These are phyloP conservation scores for Sphaceloma murrayae DNA, from an alignment of 2,329 filamentous ascomycete genomes.

Conservation along the genomic window DNA sequence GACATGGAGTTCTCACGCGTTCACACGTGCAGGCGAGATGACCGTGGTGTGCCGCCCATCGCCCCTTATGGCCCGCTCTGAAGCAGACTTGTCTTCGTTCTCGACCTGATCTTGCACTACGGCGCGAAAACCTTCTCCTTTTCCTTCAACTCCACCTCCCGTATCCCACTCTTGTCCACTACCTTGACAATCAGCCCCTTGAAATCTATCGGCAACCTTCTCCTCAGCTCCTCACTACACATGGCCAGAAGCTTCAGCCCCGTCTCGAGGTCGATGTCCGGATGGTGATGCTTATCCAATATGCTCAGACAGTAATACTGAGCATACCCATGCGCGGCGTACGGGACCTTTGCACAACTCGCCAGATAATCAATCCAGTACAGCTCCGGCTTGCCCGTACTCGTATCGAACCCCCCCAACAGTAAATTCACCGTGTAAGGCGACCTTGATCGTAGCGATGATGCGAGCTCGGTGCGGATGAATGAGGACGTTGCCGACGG, in stretches of 20 bases:
- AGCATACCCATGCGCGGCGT: slow-evolving; percentile 95
- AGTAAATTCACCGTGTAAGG: slow-evolving; percentile 97
- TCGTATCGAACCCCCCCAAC: slow-evolving; percentile 85
- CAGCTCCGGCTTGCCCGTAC: slow-evolving; percentile 79
- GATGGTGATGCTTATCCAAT: slow-evolving; percentile 96
- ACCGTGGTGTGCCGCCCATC: too few species aligned
- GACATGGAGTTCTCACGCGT: too few species aligned
- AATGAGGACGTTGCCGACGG: slow-evolving; percentile 85
- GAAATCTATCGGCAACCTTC: slow-evolving; percentile 95
- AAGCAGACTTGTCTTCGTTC: not conserved
- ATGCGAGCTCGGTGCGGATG: slow-evolving; percentile 85
- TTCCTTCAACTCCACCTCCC: slow-evolving; percentile 77
- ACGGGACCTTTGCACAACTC: slow-evolving; percentile 75
- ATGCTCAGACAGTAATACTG: slow-evolving; percentile 99
- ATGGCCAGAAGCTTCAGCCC: slow-evolving; percentile 86
- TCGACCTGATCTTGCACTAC: not conserved
- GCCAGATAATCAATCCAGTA: slow-evolving; percentile 99
- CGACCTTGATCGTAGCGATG: slow-evolving; percentile 79
- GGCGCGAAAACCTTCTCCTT: slow-evolving; percentile 23
- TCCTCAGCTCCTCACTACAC: slow-evolving; percentile 95
- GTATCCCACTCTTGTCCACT: slow-evolving; percentile 86
- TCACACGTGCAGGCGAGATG: too few species aligned
- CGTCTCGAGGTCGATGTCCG: slow-evolving; percentile 79
- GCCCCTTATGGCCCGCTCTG: not conserved
- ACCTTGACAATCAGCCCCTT: slow-evolving; percentile 87